Percentiles rank a stretch among this genome's conserved stretches.
These are phyloP conservation scores for Sporisorium scitamineum DNA, from an alignment of 1,284 basidiomycete genomes.

Conservation along the genomic window DNA sequence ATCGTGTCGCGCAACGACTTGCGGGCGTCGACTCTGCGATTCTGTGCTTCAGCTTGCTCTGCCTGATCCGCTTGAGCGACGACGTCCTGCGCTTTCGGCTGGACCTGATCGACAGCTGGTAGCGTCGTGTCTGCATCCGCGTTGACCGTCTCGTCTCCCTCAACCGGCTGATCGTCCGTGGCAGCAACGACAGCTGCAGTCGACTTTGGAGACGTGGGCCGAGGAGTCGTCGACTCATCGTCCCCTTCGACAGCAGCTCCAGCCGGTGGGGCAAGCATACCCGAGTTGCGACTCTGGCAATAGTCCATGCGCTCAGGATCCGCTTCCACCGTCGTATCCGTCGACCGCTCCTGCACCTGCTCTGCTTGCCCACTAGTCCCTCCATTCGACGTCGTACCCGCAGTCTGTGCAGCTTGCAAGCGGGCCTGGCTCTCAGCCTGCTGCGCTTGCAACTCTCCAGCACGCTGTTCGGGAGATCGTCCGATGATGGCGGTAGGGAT, in stretches of 20 bases:
- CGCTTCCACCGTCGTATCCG: conserved; percentile 11
- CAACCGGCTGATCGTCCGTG: neutral
- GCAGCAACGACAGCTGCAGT: neutral
- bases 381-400: neutral
- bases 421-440: neutral
- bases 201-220: conserved; percentile 8
- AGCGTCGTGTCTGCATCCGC: conserved; percentile 4
- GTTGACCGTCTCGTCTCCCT: conserved; percentile 5
- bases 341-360: conserved; percentile 5
- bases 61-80: neutral
- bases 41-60: neutral
- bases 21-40: conserved; percentile 11
- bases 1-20: conserved; percentile 60
- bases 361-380: neutral
- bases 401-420: neutral
- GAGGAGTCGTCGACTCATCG: conserved; percentile 13
- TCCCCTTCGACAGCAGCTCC: neutral
- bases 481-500: conserved; percentile 30
- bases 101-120: neutral
- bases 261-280: conserved; percentile 4
- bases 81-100: neutral
- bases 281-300: conserved; percentile 1
- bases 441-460: conserved; percentile 9
- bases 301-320: conserved; percentile 12
- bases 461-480: conserved; percentile 16